Percentiles rank a stretch among this genome's conserved stretches.
Evolutionary conservation across 2,329 filamentous ascomycete genomes (phyloP).

Genomic region (Neofusicoccum sp.): DNA sequence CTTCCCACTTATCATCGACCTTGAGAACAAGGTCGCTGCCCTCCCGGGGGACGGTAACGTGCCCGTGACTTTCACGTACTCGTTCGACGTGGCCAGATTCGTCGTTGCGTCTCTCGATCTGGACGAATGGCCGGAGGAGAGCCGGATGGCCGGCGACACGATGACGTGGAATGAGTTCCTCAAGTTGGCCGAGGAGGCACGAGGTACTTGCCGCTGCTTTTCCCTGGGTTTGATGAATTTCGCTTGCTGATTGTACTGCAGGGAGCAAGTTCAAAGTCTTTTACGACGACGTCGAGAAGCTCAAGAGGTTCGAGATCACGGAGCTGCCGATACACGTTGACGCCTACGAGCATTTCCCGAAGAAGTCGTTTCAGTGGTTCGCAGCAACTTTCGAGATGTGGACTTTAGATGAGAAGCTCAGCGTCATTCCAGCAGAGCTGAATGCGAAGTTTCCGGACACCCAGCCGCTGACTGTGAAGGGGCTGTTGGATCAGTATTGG

Average conservation of each 20-base stretch:
- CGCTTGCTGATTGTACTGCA: too few relatives aligned
- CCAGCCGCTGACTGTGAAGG: not conserved
- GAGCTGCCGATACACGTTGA: conserved; percentile 20
- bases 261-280: conserved; percentile 22
- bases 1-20: conserved; percentile 21
- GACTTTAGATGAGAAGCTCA: not conserved
- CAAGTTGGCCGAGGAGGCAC: conserved; percentile 16
- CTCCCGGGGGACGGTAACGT: conserved; percentile 51
- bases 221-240: too few relatives aligned
- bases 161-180: conserved; percentile 22
- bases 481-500: not conserved
- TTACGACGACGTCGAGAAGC: conserved; percentile 23
- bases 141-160: conserved; percentile 21
- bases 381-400: conserved; percentile 8
- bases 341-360: conserved; percentile 23
- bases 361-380: conserved; percentile 15
- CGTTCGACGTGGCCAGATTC: conserved; percentile 49
- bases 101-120: conserved; percentile 44
- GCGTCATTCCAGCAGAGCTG: not conserved
- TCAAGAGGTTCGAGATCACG: conserved; percentile 21
- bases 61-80: conserved; percentile 49
- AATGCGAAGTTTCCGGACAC: not conserved
- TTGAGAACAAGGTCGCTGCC: conserved; percentile 34
- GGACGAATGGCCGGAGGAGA: conserved; percentile 44
- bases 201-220: not conserved